Conservation (phyloP, 75 land plant genomes). For the Selaginella tamariscina region DNA sequence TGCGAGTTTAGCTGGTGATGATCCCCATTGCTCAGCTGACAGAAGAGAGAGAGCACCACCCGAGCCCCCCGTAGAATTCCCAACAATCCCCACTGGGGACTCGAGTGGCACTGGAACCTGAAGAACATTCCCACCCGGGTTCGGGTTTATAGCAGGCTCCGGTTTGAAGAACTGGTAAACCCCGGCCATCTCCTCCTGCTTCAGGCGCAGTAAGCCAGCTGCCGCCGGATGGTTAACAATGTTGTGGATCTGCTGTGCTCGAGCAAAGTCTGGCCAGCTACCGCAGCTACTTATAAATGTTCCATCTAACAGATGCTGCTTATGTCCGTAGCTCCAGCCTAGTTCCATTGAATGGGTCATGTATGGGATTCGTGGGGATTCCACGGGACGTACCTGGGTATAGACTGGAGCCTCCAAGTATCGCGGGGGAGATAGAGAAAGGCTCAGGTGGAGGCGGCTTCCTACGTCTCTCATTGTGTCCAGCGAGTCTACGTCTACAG, state of each 20-base stretch:
- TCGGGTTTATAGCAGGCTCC: not conserved
- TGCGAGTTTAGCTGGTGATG: too few relatives aligned
- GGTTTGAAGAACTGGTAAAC: not conserved
- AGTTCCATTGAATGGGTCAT: not conserved
- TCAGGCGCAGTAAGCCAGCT: not conserved
- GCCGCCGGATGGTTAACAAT: too few relatives aligned
- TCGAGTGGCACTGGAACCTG: not conserved
- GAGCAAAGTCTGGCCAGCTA: not conserved
- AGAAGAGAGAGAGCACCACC: not conserved
- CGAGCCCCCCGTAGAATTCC: not conserved
- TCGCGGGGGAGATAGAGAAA: not conserved
- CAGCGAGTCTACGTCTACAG: slow-evolving; percentile 74
- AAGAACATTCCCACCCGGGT: not conserved
- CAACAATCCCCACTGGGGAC: not conserved
- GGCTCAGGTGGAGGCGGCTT: slow-evolving; percentile 38
- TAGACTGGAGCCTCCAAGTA: not conserved
- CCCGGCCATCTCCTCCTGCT: not conserved
- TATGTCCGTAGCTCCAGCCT: too few relatives aligned
- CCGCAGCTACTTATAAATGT: not conserved
- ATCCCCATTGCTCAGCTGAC: not conserved
- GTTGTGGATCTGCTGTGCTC: not conserved
- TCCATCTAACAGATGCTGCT: not conserved
- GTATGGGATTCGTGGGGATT: not conserved
- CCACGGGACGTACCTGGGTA: too few relatives aligned
- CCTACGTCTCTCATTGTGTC: slow-evolving; percentile 62